Conservation (phyloP, 1,139 yeast species). For the Geotrichum klebahnii region DNA sequence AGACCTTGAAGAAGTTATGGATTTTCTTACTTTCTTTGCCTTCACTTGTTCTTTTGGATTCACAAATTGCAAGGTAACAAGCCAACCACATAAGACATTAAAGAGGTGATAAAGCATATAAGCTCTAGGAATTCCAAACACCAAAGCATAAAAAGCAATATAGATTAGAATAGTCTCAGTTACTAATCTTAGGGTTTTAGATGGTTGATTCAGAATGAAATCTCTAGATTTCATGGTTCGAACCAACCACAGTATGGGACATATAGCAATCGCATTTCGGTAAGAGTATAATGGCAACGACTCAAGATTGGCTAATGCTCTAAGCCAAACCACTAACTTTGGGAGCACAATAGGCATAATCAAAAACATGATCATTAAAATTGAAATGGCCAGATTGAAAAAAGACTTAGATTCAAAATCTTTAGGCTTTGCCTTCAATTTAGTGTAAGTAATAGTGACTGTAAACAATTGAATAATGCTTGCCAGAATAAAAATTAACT, state of each 20-base stretch:
- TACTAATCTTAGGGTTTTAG: slow-evolving; percentile 24
- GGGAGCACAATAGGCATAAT: slow-evolving; percentile 37
- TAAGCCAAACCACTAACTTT: slow-evolving; percentile 38
- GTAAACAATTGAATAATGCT: slow-evolving; percentile 43
- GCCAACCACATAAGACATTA: too few relatives aligned
- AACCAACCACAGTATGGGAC: slow-evolving; percentile 35
- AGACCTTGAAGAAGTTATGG: too few relatives aligned
- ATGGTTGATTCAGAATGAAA: slow-evolving; percentile 33
- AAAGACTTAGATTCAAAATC: slow-evolving; percentile 10
- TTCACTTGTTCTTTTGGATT: too few relatives aligned
- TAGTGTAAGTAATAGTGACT: slow-evolving; percentile 2
- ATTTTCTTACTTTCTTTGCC: too few relatives aligned
- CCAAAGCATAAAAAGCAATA: slow-evolving; percentile 31
- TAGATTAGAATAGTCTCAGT: slow-evolving; percentile 31
- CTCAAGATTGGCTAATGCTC: slow-evolving; percentile 35
- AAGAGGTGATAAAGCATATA: slow-evolving; percentile 38
- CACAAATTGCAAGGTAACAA: too few relatives aligned
- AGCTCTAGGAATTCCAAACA: slow-evolving; percentile 38
- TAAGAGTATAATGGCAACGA: slow-evolving; percentile 33
- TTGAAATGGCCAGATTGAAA: slow-evolving; percentile 30
- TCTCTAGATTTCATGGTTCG: slow-evolving; percentile 33
- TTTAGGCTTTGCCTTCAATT: not conserved
- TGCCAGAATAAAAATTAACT: slow-evolving; percentile 63
- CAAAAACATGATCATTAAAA: slow-evolving; percentile 36
- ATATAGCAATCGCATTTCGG: slow-evolving; percentile 34